Base-by-base conservation (phyloP, 2,329 filamentous ascomycete species). In the Pseudogymnoascus sp. region DNA sequence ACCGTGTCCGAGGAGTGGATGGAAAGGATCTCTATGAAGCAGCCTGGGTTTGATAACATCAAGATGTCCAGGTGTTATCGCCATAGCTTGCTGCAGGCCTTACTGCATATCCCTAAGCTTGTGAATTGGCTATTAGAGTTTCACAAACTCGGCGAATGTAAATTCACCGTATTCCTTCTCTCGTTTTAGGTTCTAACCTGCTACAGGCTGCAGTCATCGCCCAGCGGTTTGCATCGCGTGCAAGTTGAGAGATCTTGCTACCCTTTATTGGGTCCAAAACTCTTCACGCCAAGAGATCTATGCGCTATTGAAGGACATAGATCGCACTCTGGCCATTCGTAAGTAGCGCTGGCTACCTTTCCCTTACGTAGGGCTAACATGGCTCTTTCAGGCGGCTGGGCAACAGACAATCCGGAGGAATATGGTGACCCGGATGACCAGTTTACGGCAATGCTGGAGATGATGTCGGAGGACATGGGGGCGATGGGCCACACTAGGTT, bases 401-500 rank as follows among this genome's bases (percentile, higher is more conserved):
- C 16, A n/a, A 33, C 66, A 16, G 63, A 66, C 16, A 55, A 59
- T 18, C 58, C 62, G 4, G 64, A 52, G 16, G 66, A 67, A 5
- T 71, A 73, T 59, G 70, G 64, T n/a, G 72, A 74, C 43, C 70
- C 72, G 16, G 69, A 71, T 5, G 72, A 74, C 41, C 70, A 71
- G 43, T 43, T 70, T 1, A 63, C 61, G 2, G 71, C 69, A 69
- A 63, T 74, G 14, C 41, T 71, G 6, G 63, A 66, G 5, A 63
- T 64, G 14, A 66, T 73, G 18, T 55, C 60, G 1, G 55, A 69
- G n/a, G 69, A 73, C 55, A 45, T 74, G 7, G 61, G 45, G 67
- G 63, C 18, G 2, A 38, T 52, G 3, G 41, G 41, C 28, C 40
- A 45, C 21, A 38, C 62, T 14, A 52, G 43, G 23, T 63, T 71